Base-by-base conservation (phyloP, 208 protist species). In the Herpetomonas tarakana region DNA sequence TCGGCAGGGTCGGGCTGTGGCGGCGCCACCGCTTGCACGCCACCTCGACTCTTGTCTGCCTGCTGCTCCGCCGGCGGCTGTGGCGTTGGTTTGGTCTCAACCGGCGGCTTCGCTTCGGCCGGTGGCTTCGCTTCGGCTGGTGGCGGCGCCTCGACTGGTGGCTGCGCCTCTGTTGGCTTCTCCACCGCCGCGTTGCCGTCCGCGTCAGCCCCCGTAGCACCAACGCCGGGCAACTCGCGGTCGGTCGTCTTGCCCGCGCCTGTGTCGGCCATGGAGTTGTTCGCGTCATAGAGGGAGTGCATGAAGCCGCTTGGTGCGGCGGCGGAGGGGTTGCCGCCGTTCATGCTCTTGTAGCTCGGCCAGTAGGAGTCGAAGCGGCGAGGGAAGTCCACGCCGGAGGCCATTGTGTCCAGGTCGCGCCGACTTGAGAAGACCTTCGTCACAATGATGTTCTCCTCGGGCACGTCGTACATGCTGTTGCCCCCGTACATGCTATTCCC, bases 391-490 rank as follows among this genome's bases (percentile, higher is more conserved):
- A 49, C 38, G 22, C 53, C 54, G 27, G 81, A 86, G 6, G 65
- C 71, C 16, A 85, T 44, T 28, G 50, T 52, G 41, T 80, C 66
- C 21, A 78, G 62, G 26, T 91, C 80, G 21, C 80, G 84, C 21
- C 84, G 84, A 49, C 80, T 88, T 26, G 77, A 75, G 60, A 92
- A 92, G 22, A 88, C 31, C 65, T 88, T 92, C 22, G 72, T 83
- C 55, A 80, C 80, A 21, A 78, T 38, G 44, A 86, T 75, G 56
- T 75, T 52, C 53, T 81, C 78, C 50, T 67, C 72, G 14, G 18
- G 52, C 19, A 58, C 27, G 47, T 50, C 64, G 52, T 78, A 75
- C 68, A 84, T 71, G 54, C 58, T 71, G 49, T 61, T 60, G 4
- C 57, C 69, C 30, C 75, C 83, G 46, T 77, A 71, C 76, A 82